Percentiles rank a stretch among this genome's conserved stretches.
Evolutionary conservation across 805 yeast genomes (phyloP).

Genomic region (Candida corydali): DNA sequence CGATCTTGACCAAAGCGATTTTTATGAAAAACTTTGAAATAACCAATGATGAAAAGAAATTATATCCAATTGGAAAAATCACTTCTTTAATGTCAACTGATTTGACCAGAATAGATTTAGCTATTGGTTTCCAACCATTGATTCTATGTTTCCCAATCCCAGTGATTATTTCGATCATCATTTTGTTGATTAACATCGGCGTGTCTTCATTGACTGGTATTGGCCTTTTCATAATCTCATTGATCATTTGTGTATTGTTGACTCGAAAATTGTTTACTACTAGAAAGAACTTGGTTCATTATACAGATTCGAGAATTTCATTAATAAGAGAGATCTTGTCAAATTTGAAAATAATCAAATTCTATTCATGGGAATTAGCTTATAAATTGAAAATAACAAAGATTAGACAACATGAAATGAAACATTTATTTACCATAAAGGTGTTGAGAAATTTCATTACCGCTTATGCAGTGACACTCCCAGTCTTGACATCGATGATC

Average conservation of each 20-base stretch:
- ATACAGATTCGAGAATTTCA: conserved; percentile 40
- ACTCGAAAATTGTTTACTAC: conserved; percentile 31
- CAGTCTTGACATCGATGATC: conserved; percentile 41
- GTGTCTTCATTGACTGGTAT: conserved; percentile 39
- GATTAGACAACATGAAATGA: conserved; percentile 39
- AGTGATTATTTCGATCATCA: conserved; percentile 33
- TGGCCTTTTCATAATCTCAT: conserved; percentile 34
- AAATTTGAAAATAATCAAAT: conserved; percentile 41
- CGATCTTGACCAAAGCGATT: conserved; percentile 36
- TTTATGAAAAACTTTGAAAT: conserved; percentile 36
- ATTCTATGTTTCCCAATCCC: conserved; percentile 41
- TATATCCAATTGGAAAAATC: conserved; percentile 36
- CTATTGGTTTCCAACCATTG: conserved; percentile 41
- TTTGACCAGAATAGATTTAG: conserved; percentile 40
- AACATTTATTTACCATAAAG: conserved; percentile 36
- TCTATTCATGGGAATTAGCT: conserved; percentile 45
- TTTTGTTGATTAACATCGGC: conserved; percentile 35
- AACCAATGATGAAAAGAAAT: conserved; percentile 27
- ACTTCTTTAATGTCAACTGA: conserved; percentile 42
- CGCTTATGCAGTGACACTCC: conserved; percentile 42
- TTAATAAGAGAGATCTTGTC: conserved; percentile 40
- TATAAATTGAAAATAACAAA: conserved; percentile 31
- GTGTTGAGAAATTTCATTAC: conserved; percentile 39
- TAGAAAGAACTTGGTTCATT: conserved; percentile 32
- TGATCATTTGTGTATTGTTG: conserved; percentile 28